These are phyloP conservation scores for Onygenales sp. DNA, from an alignment of 2,329 filamentous ascomycete species.

Conservation along the genomic window DNA sequence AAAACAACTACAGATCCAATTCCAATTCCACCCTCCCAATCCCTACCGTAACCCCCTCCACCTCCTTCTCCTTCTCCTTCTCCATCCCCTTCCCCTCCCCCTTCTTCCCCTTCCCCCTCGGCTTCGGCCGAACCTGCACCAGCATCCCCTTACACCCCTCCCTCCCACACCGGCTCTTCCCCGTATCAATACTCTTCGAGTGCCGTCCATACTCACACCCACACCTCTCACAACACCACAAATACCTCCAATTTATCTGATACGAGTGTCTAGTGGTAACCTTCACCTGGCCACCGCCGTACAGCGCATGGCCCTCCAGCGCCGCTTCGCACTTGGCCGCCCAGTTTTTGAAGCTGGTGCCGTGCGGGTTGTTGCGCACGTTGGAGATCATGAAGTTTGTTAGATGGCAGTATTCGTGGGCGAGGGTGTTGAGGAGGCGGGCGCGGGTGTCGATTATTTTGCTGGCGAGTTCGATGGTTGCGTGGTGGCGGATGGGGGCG, in stretches of 20 bases:
- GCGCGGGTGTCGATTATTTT: slow-evolving; percentile 75
- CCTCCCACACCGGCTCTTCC: slow-evolving; percentile 60
- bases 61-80: slow-evolving; percentile 4
- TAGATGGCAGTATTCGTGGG: slow-evolving; percentile 93
- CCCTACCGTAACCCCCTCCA: background rate
- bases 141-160: slow-evolving; percentile 56
- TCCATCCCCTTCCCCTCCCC: slow-evolving; percentile 21
- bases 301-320: slow-evolving; percentile 42
- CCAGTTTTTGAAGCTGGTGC: slow-evolving; percentile 74
- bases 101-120: slow-evolving; percentile 38
- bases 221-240: slow-evolving; percentile 70
- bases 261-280: slow-evolving; percentile 90
- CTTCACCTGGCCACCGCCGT: slow-evolving; percentile 50
- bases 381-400: slow-evolving; percentile 82
- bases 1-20: background rate
- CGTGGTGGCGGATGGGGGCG: slow-evolving; percentile 42
- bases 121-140: slow-evolving; percentile 69
- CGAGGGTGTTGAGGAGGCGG: slow-evolving; percentile 78
- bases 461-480: slow-evolving; percentile 76
- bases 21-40: background rate
- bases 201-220: slow-evolving; percentile 69
- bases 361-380: slow-evolving; percentile 68
- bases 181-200: slow-evolving; percentile 70
- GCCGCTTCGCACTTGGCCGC: slow-evolving; percentile 29
- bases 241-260: slow-evolving; percentile 82